Evolutionary conservation across 2,329 filamentous ascomycete species (phyloP), one percentile per base, ranked within the genome.

Genomic region (Ophiostoma sp.): DNA sequence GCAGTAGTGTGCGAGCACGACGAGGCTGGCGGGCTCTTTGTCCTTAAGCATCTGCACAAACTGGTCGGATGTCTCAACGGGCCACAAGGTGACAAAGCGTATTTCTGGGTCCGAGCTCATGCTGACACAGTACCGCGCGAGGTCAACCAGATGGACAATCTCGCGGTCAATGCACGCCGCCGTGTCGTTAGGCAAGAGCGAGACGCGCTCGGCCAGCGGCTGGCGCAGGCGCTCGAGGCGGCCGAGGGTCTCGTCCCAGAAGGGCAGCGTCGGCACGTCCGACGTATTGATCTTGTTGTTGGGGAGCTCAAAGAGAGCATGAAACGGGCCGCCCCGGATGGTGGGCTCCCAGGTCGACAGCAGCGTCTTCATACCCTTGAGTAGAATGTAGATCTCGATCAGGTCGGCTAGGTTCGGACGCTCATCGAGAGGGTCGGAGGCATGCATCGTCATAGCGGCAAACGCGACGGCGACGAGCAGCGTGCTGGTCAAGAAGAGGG

Each of bases 391-490:
- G 1, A 78, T 73, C 44, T 77, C 76, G 12, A 77, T 47, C 42
- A 78, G 65, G 44, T 78, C 75, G 9, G 76, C 74, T 2, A 78
- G 66, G 0, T 70, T 70, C 7, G 76, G 74, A 7, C 69, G 67
- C 11, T 66, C 45, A 8, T 65, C 40, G n/a, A 41, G 6, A 2
- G 47, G 62, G 40, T n/a, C 71, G 66, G 1, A 27, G n/a, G 65
- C 66, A 16, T 73, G 73, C 5, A 69, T 62, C 1, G 74, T 69
- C 9, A 76, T 70, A 1, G 75, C 69, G 0, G 76, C 75, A 44
- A 75, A 79, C 0, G 75, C 75, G 16, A 74, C 73, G n/a, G 79
- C 74, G 7, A 74, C 71, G 0, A 79, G 71, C 11, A 79, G 44
- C 1, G 75, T 76, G 0, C 77, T 74, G 0, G 76, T 72, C 2